phyloP scores from a whole-genome alignment of 2,329 filamentous ascomycete genomes.

The Pyrenophora graminea region DNA sequence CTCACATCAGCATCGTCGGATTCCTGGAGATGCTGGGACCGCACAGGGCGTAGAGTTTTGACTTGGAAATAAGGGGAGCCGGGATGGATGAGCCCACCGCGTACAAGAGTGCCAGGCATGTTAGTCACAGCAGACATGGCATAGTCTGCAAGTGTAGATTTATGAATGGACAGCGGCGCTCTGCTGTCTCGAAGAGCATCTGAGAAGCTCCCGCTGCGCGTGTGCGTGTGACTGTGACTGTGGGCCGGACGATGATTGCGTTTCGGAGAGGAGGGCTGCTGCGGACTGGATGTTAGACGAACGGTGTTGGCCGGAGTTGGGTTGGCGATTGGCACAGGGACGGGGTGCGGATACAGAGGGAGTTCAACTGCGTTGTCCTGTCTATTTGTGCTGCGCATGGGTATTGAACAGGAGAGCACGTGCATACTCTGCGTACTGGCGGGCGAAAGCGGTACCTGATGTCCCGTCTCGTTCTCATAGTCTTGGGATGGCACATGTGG shows the following conservation, averaged over 20 bases:
- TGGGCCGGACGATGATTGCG: conserved; percentile 34
- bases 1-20: conserved; percentile 29
- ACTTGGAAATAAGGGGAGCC: conserved; percentile 77
- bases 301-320: conserved; percentile 34
- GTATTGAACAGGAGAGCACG: conserved; percentile 64
- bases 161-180: conserved; percentile 55
- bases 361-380: conserved; percentile 45
- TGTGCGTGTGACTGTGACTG: conserved; percentile 72
- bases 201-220: conserved; percentile 83
- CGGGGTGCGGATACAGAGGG: conserved; percentile 46
- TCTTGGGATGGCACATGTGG: conserved; percentile 41
- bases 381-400: conserved; percentile 49
- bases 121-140: conserved; percentile 64
- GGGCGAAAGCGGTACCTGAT: conserved; percentile 49
- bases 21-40: conserved; percentile 41
- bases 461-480: conserved; percentile 23
- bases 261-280: conserved; percentile 32
- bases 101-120: conserved; percentile 81
- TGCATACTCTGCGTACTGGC: conserved; percentile 59
- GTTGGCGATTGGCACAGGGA: conserved; percentile 41
- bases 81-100: conserved; percentile 83
- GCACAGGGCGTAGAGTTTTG: conserved; percentile 34
- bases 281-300: conserved; percentile 38
- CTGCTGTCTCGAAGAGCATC: conserved; percentile 78
- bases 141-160: conserved; percentile 48